Conservation (phyloP, 202 grass and related monocot genomes). For the Schoenoplectus triqueter region DNA sequence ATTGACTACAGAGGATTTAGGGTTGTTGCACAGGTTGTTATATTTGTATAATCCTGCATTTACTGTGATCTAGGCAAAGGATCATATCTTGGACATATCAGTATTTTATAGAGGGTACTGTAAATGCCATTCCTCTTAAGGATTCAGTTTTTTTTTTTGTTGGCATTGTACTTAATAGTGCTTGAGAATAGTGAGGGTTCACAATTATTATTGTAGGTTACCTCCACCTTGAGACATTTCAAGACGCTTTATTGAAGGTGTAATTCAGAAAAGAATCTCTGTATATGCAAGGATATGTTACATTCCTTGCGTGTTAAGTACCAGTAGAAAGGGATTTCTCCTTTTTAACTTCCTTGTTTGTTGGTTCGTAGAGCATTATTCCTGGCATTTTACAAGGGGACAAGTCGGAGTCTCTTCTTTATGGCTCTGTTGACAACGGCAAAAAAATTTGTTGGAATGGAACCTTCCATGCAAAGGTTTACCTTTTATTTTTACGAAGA, state of each 20-base stretch:
- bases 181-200: neutral
- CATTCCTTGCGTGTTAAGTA: neutral
- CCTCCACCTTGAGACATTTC: neutral
- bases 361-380: conserved; percentile 84
- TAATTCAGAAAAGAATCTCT: neutral
- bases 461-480: conserved; percentile 87
- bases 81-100: conserved; percentile 6
- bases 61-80: conserved; percentile 16
- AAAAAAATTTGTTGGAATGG: conserved; percentile 99
- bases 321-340: neutral
- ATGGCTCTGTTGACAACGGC: conserved; percentile 98
- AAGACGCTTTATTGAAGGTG: neutral
- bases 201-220: neutral
- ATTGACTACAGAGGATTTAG: conserved; percentile 98
- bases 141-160: too few relatives aligned
- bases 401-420: conserved; percentile 94
- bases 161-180: too few relatives aligned
- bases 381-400: conserved; percentile 99
- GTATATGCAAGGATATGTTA: conserved; percentile 14
- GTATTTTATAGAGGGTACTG: neutral
- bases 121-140: too few relatives aligned
- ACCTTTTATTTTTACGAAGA: conserved; percentile 13
- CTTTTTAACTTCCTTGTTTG: conserved; percentile 3
- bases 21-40: conserved; percentile 88
- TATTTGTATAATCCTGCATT: neutral